Evolutionary conservation across 2,329 filamentous ascomycete genomes (phyloP), one percentile per base, ranked within the genome.

Genomic region (Ophiosphaerella korrae): DNA sequence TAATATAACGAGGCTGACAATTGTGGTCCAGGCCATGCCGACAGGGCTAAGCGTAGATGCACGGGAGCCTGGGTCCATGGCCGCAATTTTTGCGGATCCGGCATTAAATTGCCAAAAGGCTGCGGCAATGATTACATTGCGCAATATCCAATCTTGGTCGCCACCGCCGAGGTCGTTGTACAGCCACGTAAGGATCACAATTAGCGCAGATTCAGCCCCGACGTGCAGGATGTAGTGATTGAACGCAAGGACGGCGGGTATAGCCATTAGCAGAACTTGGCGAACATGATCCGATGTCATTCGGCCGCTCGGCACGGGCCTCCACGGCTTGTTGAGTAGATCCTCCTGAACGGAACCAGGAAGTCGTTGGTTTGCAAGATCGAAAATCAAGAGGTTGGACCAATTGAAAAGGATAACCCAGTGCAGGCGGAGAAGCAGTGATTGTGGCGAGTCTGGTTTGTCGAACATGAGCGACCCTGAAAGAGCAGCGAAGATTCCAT

Each of bases 351-450:
- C 33, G 6, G 33, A 35, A 5, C 73, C 55, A 4, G 73, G 66
- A 6, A 57, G 60, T 1, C 73, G 64, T 45, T 77, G 75, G 51
- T 77, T 77, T 36, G 68, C 66, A 3, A 75, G 60, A 32, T 67
- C 66, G 50, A 75, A 74, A 36, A 72, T 54, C 6, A 77, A 67
- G 2, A 57, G 77, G 0, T 65, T 79, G 3, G 75, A 74, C n/a
- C 74, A 78, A 55, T 57, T 53, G 48, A 45, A 59, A 0, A 59
- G 38, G 8, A 61, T 29, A 13, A 39, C 44, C 14, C 23, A 18
- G 8, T 31, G 47, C 14, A 40, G 24, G 42, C 24, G 38, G 40
- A 26, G 24, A 26, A 26, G 8, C 8, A 26, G 5, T 26, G 5
- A 8, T 26, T n/a, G 24, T 26, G 24, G 24, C 24, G 5, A 3